Evolutionary conservation across 768 basidiomycete species (phyloP), one percentile per base, ranked within the genome.

Genomic region (Tulasnella calospora): DNA sequence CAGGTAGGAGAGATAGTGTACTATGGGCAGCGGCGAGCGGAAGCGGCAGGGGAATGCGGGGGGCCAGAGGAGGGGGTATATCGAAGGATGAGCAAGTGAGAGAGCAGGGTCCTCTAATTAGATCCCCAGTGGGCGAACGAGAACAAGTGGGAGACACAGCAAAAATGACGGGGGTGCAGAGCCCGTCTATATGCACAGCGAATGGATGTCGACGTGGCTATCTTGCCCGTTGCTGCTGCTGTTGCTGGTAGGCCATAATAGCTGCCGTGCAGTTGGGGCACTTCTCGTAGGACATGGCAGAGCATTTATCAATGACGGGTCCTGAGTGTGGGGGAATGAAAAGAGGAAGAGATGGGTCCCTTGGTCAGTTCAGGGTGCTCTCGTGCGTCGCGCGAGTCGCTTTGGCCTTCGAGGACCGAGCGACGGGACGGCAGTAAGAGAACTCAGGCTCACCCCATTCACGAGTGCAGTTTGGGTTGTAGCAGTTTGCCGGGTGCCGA

Each of bases 401-500:
- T 73, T 36, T 73, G 70, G 40, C 70, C 40, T 35, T 67, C 30
- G 61, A 33, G 61, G 74, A 75, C 51, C 38, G 23, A 27, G 13
- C 38, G 74, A 51, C 41, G 38, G 23, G 41, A 30, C 44, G 23
- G 27, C 38, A 76, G 57, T 19, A n/a, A 10, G 41, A 78, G 40
- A 78, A 10, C 6, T 30, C 23, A 27, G 35, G 71, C 69, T 78
- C 70, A 78, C 69, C 69, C 77, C 69, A 71, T 38, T 44, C 69
- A 8, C 23, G 8, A 23, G 36, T 46, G 38, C 77, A 78, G 19
- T 41, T 40, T 46, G 77, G 77, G 47, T 40, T 10, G 47, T 78
- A 78, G 69, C 77, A 78, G 41, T 71, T 71, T 78, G 77, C n/a
- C 46, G 77, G 77, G 44, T 78, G 77, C 19, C 70, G 71, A n/a